Evolutionary conservation across 371 early-diverging fungal genomes (phyloP).

Genomic region (Mucor saturninus): DNA sequence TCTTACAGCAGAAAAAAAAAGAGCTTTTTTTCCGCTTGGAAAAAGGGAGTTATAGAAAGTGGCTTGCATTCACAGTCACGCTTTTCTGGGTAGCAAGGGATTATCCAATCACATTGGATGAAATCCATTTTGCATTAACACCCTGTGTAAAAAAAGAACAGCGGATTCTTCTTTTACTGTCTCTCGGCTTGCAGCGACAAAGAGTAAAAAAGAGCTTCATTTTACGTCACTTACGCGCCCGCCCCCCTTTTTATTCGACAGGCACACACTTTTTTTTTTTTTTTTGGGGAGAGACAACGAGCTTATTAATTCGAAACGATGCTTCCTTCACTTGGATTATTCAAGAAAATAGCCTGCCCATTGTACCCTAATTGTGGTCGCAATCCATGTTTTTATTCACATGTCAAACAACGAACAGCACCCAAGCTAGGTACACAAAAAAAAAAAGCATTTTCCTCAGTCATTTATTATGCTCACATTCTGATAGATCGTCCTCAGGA

Average conservation of each 20-base stretch:
- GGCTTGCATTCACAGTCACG: neutral
- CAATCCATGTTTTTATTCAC: constrained; percentile 39
- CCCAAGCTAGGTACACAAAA: neutral
- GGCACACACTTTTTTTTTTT: no score
- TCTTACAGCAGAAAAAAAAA: no score
- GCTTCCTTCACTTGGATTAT: constrained; percentile 45
- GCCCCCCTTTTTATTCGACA: no score
- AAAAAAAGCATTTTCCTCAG: neutral
- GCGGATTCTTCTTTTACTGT: no score
- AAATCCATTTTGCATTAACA: neutral
- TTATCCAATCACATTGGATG: no score
- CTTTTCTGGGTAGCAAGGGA: no score
- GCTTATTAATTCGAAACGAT: constrained; percentile 9
- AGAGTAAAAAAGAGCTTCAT: no score
- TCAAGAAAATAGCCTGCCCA: constrained; percentile 41
- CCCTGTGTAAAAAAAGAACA: no score
- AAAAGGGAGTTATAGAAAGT: neutral
- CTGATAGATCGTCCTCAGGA: constrained; percentile 7
- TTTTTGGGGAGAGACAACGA: no score
- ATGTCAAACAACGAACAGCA: constrained; percentile 6
- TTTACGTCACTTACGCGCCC: no score
- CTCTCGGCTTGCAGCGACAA: no score
- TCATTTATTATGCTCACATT: neutral
- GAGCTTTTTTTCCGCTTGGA: no score
- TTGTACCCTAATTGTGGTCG: constrained; percentile 37